Conservation (phyloP, 129 eudicot genomes). For the Flaveria ramosissima region DNA sequence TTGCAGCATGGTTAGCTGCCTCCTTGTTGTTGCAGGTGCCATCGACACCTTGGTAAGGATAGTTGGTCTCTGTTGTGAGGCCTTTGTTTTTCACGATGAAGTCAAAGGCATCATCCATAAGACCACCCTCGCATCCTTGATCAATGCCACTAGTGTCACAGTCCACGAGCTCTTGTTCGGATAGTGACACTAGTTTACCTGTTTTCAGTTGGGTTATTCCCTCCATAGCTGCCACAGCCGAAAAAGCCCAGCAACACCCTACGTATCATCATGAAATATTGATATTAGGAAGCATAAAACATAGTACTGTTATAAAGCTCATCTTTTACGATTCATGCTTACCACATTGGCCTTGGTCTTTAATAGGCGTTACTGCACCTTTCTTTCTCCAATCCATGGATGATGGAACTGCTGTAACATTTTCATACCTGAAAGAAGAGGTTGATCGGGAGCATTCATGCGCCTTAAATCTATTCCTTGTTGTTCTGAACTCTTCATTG, state of each 20-base stretch:
- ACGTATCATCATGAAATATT: not conserved
- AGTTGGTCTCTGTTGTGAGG: slow-evolving; percentile 26
- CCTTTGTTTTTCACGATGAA: slow-evolving; percentile 30
- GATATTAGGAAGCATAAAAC: not conserved
- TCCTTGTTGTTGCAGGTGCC: slow-evolving; percentile 28
- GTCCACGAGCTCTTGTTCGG: slow-evolving; percentile 41
- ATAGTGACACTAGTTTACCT: slow-evolving; percentile 24
- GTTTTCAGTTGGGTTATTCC: slow-evolving; percentile 35
- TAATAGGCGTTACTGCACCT: slow-evolving; percentile 43
- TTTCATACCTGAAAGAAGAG: slow-evolving; percentile 32
- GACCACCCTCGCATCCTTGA: slow-evolving; percentile 37
- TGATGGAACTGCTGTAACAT: slow-evolving; percentile 33
- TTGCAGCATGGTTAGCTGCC: slow-evolving; percentile 31
- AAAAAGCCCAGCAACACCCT: slow-evolving; percentile 43
- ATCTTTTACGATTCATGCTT: not conserved
- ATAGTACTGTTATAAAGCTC: not conserved
- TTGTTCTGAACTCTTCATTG: slow-evolving; percentile 36
- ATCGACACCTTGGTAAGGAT: slow-evolving; percentile 32
- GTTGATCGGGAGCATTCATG: slow-evolving; percentile 26
- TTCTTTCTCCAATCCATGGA: slow-evolving; percentile 46
- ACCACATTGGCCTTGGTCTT: slow-evolving; percentile 56
- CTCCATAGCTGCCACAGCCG: slow-evolving; percentile 34
- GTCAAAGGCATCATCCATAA: slow-evolving; percentile 32
- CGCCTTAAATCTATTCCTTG: slow-evolving; percentile 30
- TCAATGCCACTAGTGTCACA: slow-evolving; percentile 32